phyloP scores from a whole-genome alignment of 768 basidiomycete genomes.

The Hysterangium stoloniferum region DNA sequence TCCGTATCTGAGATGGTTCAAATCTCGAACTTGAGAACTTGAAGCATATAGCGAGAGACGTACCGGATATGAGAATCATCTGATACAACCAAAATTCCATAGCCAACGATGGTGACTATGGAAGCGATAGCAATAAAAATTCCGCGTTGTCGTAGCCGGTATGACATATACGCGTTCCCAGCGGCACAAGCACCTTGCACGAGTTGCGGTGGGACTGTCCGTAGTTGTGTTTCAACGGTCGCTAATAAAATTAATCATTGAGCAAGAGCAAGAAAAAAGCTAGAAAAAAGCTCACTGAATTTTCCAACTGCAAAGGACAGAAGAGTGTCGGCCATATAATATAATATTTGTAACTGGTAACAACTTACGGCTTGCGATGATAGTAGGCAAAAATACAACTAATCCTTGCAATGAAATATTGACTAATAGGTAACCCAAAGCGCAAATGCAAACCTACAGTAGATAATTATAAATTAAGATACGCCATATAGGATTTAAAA shows the following conservation, averaged over 20 bases:
- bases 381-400: constrained; percentile 37
- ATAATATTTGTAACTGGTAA: not conserved
- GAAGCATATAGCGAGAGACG: not conserved
- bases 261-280: too few relatives aligned
- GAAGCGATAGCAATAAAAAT: constrained; percentile 30
- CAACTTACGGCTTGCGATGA: constrained; percentile 35
- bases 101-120: constrained; percentile 34
- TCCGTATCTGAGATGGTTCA: constrained; percentile 29
- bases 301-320: constrained; percentile 17
- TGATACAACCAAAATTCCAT: constrained; percentile 36
- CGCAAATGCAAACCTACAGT: constrained; percentile 18
- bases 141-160: constrained; percentile 29
- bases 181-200: constrained; percentile 35
- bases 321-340: not conserved
- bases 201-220: constrained; percentile 41
- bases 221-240: constrained; percentile 37
- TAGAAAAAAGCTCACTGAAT: not conserved
- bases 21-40: not conserved
- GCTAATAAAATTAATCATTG: constrained; percentile 27
- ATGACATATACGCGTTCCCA: constrained; percentile 21
- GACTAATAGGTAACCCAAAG: constrained; percentile 18
- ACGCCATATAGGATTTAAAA: too few relatives aligned
- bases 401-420: constrained; percentile 28
- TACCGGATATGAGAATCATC: constrained; percentile 31
- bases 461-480: not conserved